These are phyloP conservation scores for Tolypocladium capitatum DNA, from an alignment of 2,329 filamentous ascomycete genomes.

Conservation along the genomic window DNA sequence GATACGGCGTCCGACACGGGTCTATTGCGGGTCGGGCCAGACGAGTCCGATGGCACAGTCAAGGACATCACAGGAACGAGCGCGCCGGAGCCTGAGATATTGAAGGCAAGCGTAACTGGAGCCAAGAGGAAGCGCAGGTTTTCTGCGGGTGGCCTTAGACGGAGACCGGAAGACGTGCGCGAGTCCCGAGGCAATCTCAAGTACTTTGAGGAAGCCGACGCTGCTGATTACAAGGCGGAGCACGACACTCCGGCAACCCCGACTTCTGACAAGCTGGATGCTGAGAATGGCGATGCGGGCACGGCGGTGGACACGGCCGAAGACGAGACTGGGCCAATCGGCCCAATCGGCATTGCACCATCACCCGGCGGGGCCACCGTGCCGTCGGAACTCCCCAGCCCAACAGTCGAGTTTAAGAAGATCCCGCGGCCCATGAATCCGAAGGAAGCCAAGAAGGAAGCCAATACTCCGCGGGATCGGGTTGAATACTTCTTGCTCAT, in stretches of 20 bases:
- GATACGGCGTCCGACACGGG: slow-evolving; percentile 17
- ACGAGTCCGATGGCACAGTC: slow-evolving; percentile 22
- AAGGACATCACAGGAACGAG: slow-evolving; percentile 50
- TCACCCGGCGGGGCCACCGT: slow-evolving; percentile 2
- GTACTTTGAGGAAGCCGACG: slow-evolving; percentile 82
- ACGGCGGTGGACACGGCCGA: not conserved
- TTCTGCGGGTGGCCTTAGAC: slow-evolving; percentile 71
- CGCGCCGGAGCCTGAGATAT: slow-evolving; percentile 47
- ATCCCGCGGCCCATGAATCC: slow-evolving; percentile 56
- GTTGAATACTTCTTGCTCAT: slow-evolving; percentile 88
- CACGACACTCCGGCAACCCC: not conserved
- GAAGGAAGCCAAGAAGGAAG: slow-evolving; percentile 41
- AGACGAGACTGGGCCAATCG: not conserved
- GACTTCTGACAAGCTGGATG: not conserved
- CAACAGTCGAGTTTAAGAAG: slow-evolving; percentile 21
- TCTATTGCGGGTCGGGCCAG: slow-evolving; percentile 16
- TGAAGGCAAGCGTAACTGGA: slow-evolving; percentile 26
- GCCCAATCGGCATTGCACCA: not conserved
- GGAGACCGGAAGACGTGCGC: slow-evolving; percentile 59
- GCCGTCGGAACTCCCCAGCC: slow-evolving; percentile 24
- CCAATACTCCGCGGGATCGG: slow-evolving; percentile 50
- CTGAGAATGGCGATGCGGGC: not conserved
- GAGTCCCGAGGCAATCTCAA: slow-evolving; percentile 66
- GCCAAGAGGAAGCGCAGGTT: slow-evolving; percentile 56
- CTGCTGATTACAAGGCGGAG: slow-evolving; percentile 53